phyloP scores from a whole-genome alignment of 495 filamentous ascomycete species.

The Penicillium lagena region DNA sequence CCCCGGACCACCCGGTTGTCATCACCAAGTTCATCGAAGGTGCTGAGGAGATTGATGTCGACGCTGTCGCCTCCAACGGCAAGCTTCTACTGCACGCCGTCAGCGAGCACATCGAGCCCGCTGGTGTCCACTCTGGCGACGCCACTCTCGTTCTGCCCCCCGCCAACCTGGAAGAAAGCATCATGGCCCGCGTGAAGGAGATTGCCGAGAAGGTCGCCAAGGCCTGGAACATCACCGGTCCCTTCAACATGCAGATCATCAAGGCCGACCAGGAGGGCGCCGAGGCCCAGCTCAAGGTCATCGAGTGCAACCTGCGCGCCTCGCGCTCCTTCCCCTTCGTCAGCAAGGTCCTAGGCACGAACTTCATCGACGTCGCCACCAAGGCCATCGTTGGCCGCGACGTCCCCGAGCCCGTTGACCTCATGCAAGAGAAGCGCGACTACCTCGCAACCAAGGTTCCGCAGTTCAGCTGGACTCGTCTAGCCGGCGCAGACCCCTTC shows the following conservation, averaged over 20 bases:
- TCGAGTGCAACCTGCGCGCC: slow-evolving; percentile 96
- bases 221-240: slow-evolving; percentile 93
- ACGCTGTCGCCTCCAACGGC: slow-evolving; percentile 83
- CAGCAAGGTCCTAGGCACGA: slow-evolving; percentile 91
- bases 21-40: slow-evolving; percentile 99
- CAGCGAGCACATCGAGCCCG: slow-evolving; percentile 93
- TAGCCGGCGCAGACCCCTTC: slow-evolving; percentile 97
- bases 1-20: slow-evolving; percentile 91
- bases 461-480: slow-evolving; percentile 97
- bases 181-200: slow-evolving; percentile 81
- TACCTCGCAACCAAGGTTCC: slow-evolving; percentile 96
- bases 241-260: slow-evolving; percentile 99
- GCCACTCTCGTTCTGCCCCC: slow-evolving; percentile 90
- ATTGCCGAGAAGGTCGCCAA: slow-evolving; percentile 95
- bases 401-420: slow-evolving; percentile 78
- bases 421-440: slow-evolving; percentile 81
- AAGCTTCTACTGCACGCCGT: slow-evolving; percentile 88
- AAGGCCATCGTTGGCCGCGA: slow-evolving; percentile 84
- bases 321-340: slow-evolving; percentile 98
- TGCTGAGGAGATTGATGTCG: slow-evolving; percentile 95
- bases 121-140: slow-evolving; percentile 95
- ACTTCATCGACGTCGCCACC: slow-evolving; percentile 96
- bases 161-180: slow-evolving; percentile 62
- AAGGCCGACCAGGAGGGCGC: slow-evolving; percentile 70
- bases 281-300: slow-evolving; percentile 80